Base-by-base conservation (phyloP, 2,329 filamentous ascomycete genomes). In the Aspergillus caelatus region DNA sequence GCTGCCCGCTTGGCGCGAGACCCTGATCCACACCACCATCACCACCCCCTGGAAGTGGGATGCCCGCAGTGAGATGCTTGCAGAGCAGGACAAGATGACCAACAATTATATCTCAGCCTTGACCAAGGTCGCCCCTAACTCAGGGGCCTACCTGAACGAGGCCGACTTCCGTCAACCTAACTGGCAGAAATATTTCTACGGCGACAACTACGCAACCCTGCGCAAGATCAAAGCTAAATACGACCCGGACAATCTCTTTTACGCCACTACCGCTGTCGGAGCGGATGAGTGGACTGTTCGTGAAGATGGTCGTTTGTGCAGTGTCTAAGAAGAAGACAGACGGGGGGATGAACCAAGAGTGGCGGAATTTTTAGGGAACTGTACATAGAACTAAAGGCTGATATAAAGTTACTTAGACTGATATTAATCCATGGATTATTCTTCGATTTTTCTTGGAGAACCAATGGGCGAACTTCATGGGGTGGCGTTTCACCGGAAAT, bases 211-310 rank as follows among this genome's bases (percentile, higher is more conserved):
- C 57, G 65, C 63, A 2, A 70, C 63, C 7, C 71, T 82, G 28
- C 67, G 74, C 6, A 16, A 65, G 16, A 71, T 83, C 54, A 82
- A 83, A 74, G 65, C 71, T 19, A 77, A 78, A 58, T 81, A 78
- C 65, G 81, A 83, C 64, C 80, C 80, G 6, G 43, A 74, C 1
- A 71, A 73, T 39, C 64, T 81, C 36, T 81, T 82, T 66, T 81
- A 80, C 75, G 74, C 2, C 73, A 39, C 23, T 7, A 81, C 78
- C n/a, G 81, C 77, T 4, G 84, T 87, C 7, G 85, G 84, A 0
- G 84, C 82, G 61, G 84, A 87, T 57, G 69, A 66, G 21, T 86
- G 83, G 83, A 70, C 65, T 12, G 72, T 78, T 11, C 70, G 64
- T 1, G 67, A 67, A 4, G 71, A 78, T 64, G 81, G 80, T 7